Base-by-base conservation (phyloP, 2,329 filamentous ascomycete genomes). In the Rutstroemia sp. region DNA sequence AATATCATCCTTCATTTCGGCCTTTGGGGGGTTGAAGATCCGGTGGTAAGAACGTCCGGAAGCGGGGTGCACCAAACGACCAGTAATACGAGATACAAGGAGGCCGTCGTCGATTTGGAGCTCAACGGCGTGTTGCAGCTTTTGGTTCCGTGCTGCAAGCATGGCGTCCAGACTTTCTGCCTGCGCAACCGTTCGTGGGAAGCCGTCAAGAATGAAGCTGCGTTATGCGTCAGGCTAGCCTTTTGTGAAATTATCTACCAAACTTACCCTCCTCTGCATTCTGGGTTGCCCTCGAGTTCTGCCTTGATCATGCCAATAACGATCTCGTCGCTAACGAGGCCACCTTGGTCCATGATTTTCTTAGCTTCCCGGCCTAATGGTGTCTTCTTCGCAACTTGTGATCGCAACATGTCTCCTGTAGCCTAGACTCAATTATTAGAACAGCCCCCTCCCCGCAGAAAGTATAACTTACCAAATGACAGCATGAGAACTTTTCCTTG, bases 301-400 rank as follows among this genome's bases (percentile, higher is more conserved):
- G 87, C 88, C 84, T 94, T 92, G 79, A 99, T 99, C 94, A 99
- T 99, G 75, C 92, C 91, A 74, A 99, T 89, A 83, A 99, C 92
- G 72, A 99, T 99, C 72, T 97, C 92, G 75, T 99, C 94, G 74
- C 91, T 95, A 73, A 99, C 94, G 58, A 99, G 84, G 66, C 92
- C 92, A 68, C 94, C 94, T 73, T 92, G 88, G 72, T 99, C 94
- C 94, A 99, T 99, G 75, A 99, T 99, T 85, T 97, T 97, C 86
- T 99, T 99, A 64, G 94, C 94, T 79, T 96, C 91, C 71, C 88
- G 84, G 67, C 94, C 94, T 63, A 99, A 84, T 58, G 88, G 76
- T 57, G 94, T 99, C 85, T 97, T 96, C 78, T 95, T 95, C 64
- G 92, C 88, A 71, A 99, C 94, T 76, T 99, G 94, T 65, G 92